phyloP scores from a whole-genome alignment of 1,284 basidiomycete genomes.

The Ceratobasidium sp. region DNA sequence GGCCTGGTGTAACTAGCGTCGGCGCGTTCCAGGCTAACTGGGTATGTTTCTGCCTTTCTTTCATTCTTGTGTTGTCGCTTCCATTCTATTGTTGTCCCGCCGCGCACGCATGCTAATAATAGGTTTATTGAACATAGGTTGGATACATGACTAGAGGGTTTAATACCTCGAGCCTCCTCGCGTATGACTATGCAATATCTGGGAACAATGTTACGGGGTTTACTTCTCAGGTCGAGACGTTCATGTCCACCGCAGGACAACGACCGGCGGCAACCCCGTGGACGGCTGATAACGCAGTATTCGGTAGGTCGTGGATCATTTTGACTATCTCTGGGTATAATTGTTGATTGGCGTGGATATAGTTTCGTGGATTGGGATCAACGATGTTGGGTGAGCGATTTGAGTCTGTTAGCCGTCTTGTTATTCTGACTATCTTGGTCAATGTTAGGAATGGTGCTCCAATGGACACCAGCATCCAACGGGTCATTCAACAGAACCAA shows the following conservation, averaged over 20 bases:
- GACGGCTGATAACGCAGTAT: conserved; percentile 27
- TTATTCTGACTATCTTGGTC: no score
- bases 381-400: conserved; percentile 64
- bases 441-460: no score
- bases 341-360: neutral
- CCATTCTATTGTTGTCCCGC: neutral
- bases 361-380: conserved; percentile 75
- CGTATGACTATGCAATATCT: conserved; percentile 7
- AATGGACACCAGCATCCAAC: conserved; percentile 46
- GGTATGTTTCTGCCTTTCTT: neutral
- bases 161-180: neutral
- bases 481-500: conserved; percentile 60
- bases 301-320: conserved; percentile 1
- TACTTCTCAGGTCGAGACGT: conserved; percentile 6
- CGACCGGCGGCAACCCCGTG: conserved; percentile 3
- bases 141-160: conserved; percentile 25
- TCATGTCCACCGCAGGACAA: conserved; percentile 15
- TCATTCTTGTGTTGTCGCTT: neutral
- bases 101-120: neutral
- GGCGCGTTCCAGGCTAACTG: conserved; percentile 15
- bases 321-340: neutral
- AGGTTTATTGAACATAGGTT: neutral
- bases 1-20: conserved; percentile 14
- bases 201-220: conserved; percentile 27
- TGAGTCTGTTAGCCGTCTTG: no score